phyloP scores from a whole-genome alignment of 495 filamentous ascomycete genomes.

The Neurospora sp. region DNA sequence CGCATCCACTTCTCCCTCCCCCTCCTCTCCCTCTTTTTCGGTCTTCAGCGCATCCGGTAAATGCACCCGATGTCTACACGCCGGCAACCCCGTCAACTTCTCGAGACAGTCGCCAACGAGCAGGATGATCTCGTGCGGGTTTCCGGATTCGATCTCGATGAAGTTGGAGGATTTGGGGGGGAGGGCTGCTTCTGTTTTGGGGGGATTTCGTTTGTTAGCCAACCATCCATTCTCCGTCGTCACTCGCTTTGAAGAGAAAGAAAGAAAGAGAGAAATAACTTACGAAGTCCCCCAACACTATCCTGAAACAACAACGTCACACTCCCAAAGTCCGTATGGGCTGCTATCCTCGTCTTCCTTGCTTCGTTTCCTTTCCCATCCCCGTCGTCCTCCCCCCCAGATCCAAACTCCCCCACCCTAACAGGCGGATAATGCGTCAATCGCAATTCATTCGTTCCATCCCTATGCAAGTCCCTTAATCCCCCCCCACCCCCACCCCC shows the following conservation, averaged over 20 bases:
- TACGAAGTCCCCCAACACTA: not conserved
- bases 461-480: not conserved
- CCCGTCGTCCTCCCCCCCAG: not conserved
- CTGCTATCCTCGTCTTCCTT: not conserved
- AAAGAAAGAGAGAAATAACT: not conserved
- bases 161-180: not conserved
- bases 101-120: not conserved
- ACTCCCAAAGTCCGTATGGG: not conserved
- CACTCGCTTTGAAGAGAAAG: no score
- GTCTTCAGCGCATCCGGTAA: not conserved
- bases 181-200: not conserved
- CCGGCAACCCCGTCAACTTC: not conserved
- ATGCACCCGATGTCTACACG: not conserved
- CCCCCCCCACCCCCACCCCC: no score
- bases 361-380: not conserved
- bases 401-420: not conserved
- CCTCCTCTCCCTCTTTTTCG: not conserved
- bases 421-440: not conserved
- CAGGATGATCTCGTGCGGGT: not conserved
- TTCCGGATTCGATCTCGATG: not conserved
- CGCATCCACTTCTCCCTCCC: not conserved
- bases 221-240: no score
- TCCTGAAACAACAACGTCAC: not conserved
- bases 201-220: no score
- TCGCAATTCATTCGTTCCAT: not conserved